A percentile compares a stretch with the other conserved stretches of the same genome.
Evolutionary conservation across 2,329 filamentous ascomycete species (phyloP).

Genomic region (Didymella arachidicola): DNA sequence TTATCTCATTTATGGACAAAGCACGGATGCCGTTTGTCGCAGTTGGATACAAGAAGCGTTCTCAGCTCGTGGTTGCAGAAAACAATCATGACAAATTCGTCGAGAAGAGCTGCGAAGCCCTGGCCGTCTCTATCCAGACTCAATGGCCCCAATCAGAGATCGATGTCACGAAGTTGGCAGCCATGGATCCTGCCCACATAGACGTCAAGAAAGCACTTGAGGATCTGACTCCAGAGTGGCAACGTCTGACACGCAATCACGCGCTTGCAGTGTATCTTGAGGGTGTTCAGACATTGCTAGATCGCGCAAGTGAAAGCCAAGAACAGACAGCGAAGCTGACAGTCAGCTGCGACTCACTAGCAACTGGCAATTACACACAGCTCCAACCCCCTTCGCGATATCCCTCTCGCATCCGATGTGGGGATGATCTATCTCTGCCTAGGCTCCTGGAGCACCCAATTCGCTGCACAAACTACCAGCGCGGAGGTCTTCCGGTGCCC

Average conservation of each 20-base stretch:
- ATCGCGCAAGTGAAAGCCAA: background rate
- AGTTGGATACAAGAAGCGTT: constrained; percentile 23
- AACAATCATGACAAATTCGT: constrained; percentile 32
- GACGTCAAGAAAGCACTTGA: constrained; percentile 50
- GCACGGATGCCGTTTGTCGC: constrained; percentile 46
- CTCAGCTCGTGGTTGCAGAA: constrained; percentile 41
- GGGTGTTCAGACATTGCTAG: constrained; percentile 53
- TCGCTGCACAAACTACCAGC: background rate
- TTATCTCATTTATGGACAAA: constrained; percentile 22
- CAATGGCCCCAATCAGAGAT: constrained; percentile 53
- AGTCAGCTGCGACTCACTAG: background rate
- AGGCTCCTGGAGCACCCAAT: constrained; percentile 3
- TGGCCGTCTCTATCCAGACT: constrained; percentile 53
- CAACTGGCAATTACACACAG: background rate
- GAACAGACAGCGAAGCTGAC: background rate
- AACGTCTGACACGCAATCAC: constrained; percentile 58
- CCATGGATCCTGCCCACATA: constrained; percentile 43
- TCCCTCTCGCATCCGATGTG: constrained; percentile 1
- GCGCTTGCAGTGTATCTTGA: constrained; percentile 56
- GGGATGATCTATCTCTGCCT: background rate
- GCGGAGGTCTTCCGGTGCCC: background rate
- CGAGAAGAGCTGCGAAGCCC: constrained; percentile 41
- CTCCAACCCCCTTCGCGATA: background rate
- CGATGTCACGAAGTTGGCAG: constrained; percentile 36
- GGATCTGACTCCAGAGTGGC: constrained; percentile 57